Evolutionary conservation across 1,284 basidiomycete genomes (phyloP), one percentile per base, ranked within the genome.

Genomic region (Serendipita sp.): DNA sequence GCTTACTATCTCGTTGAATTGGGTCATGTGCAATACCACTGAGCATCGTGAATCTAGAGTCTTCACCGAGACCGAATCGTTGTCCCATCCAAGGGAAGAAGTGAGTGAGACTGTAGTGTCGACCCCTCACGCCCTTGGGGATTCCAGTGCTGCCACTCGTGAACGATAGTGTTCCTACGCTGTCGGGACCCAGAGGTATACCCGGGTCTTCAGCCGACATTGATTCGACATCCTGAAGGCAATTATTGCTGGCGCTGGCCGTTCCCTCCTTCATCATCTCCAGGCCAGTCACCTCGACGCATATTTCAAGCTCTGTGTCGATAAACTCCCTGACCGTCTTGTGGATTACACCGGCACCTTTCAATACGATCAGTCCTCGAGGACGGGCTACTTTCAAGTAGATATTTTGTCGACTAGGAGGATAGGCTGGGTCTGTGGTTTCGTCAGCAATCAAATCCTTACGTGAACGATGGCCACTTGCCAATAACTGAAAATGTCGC

Each of bases 41-140:
- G 30, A 99, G 82, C 96, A 99, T 99, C 1, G 96, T 99, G 71
- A 97, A 99, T 73, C 86, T 91, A 65, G 90, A 92, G 32, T 81
- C 75, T 63, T 84, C 77, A 45, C 79, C 78, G 50, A 99, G 76
- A 2, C 81, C 85, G 72, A 99, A 99, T 17, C 85, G 79, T 71
- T 93, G 77, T 22, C 88, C 88, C 96, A 99, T 99, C 96, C 96
- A 99, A 2, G 95, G 95, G 84, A 99, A 99, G 81, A 99, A 99
- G 74, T 99, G 96, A 0, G 96, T 99, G 67, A 99, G 78, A 68
- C 89, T 93, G 74, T 90, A 97, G 73, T 99, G 96, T 55, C 96
- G 79, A 0, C 96, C 96, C 69, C 85, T 84, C 58, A 99, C 95
- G 49, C 96, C 96, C 77, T 99, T 99, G 1, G 96, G 96, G 62